Evolutionary conservation across 306 rosid species (phyloP).

Genomic region (Ziziphus jujuba): DNA sequence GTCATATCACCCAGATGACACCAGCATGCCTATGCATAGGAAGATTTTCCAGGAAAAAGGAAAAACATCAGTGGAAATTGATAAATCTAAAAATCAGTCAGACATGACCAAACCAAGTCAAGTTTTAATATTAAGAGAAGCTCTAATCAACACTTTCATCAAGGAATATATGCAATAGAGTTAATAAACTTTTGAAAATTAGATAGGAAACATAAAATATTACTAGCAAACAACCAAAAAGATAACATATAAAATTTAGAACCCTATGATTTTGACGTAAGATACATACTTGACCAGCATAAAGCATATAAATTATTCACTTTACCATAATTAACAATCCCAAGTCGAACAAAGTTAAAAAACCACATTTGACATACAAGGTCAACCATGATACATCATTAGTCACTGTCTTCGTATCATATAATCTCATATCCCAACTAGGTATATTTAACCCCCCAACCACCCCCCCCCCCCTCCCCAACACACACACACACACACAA

Average conservation of each 20-base stretch:
- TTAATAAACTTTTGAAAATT: no score
- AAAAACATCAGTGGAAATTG: conserved; percentile 1
- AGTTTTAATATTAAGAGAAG: neutral
- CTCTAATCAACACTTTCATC: neutral
- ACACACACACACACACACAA: no score
- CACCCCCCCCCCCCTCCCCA: no score
- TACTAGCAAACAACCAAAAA: neutral
- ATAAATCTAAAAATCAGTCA: neutral
- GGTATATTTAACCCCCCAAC: no score
- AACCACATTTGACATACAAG: no score
- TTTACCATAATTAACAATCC: no score
- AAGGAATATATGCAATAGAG: neutral
- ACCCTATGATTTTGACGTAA: neutral
- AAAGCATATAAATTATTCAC: no score
- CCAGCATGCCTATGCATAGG: conserved; percentile 70
- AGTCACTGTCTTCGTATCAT: no score
- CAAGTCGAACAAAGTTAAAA: no score
- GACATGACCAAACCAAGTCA: neutral
- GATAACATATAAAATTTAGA: neutral
- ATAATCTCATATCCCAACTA: no score
- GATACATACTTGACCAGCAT: neutral
- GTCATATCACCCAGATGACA: conserved; percentile 68
- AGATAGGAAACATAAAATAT: neutral
- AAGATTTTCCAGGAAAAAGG: conserved; percentile 17
- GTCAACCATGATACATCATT: no score